Percentiles rank a stretch among this genome's conserved stretches.
phyloP scores from a whole-genome alignment of 495 filamentous ascomycete species.

The Xylaria nigripes region DNA sequence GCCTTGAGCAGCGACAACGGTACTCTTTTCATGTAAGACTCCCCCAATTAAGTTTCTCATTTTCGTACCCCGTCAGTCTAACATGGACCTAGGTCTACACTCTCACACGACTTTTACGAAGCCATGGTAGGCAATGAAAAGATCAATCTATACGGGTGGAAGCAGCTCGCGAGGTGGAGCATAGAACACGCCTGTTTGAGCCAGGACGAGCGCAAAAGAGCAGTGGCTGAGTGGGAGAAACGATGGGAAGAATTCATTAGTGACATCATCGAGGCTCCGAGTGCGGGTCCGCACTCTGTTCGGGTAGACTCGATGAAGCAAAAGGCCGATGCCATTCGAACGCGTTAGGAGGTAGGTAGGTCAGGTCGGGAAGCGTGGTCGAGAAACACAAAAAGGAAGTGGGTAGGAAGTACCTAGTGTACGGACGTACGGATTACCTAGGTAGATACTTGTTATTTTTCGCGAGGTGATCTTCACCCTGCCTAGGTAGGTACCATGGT shows the following conservation, averaged over 20 bases:
- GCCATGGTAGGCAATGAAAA: conserved; percentile 43
- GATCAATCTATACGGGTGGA: conserved; percentile 45
- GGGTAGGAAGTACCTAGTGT: too few relatives aligned
- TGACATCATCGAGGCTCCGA: not conserved
- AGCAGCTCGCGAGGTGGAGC: conserved; percentile 48
- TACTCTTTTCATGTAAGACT: conserved; percentile 42
- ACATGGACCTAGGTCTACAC: conserved; percentile 35
- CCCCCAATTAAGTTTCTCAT: not conserved
- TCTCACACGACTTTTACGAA: conserved; percentile 52
- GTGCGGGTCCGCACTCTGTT: not conserved
- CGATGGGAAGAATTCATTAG: conserved; percentile 39
- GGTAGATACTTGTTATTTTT: too few relatives aligned
- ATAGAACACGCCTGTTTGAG: conserved; percentile 45
- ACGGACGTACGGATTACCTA: too few relatives aligned
- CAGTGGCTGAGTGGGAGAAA: conserved; percentile 33
- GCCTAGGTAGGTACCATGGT: too few relatives aligned
- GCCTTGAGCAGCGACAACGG: conserved; percentile 49
- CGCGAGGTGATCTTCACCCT: too few relatives aligned
- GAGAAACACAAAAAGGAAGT: too few relatives aligned
- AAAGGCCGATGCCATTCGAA: not conserved
- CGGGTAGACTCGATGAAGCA: not conserved
- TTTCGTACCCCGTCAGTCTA: not conserved
- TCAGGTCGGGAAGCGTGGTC: too few relatives aligned
- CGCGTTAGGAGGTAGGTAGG: not conserved
- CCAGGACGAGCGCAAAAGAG: conserved; percentile 21